Percentiles rank a stretch among this genome's conserved stretches.
These are phyloP conservation scores for Collybiopsis confluens DNA, from an alignment of 768 basidiomycete genomes.

Conservation along the genomic window DNA sequence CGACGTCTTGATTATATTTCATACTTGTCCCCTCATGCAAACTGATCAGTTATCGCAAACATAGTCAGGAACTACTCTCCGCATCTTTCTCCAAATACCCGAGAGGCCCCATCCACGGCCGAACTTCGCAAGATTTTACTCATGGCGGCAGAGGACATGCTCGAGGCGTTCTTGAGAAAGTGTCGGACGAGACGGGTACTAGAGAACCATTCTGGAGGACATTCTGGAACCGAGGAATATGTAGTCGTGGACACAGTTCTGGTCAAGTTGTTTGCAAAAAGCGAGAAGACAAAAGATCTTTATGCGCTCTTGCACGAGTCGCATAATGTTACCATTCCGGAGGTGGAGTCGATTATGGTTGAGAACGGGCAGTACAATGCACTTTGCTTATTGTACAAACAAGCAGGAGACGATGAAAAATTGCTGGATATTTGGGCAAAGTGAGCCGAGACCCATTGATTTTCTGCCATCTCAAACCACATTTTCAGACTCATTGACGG, in stretches of 20 bases:
- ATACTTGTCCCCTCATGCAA: conserved; percentile 45
- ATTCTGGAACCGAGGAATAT: conserved; percentile 16
- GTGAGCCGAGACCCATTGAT: conserved; percentile 34
- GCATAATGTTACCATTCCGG: conserved; percentile 51
- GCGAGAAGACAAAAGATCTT: conserved; percentile 59
- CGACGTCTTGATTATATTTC: conserved; percentile 20
- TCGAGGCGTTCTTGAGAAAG: conserved; percentile 63
- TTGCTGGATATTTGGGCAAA: conserved; percentile 65
- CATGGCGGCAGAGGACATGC: conserved; percentile 70
- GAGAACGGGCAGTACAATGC: conserved; percentile 52
- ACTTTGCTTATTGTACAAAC: conserved; percentile 57
- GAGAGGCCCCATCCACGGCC: conserved; percentile 62
- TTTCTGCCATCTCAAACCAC: not conserved
- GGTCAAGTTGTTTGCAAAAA: conserved; percentile 65
- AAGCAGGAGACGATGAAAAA: conserved; percentile 52
- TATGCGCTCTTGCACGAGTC: conserved; percentile 51
- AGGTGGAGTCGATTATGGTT: conserved; percentile 58
- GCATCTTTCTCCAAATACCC: conserved; percentile 69
- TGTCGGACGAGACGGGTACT: conserved; percentile 45
- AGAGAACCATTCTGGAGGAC: conserved; percentile 18
- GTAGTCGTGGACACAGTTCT: conserved; percentile 73
- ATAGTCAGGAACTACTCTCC: conserved; percentile 92
- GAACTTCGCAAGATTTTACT: conserved; percentile 63
- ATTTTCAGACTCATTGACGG: conserved; percentile 58
- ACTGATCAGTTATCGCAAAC: conserved; percentile 80